Evolutionary conservation across 768 basidiomycete species (phyloP), one percentile per base, ranked within the genome.

Genomic region (Mycena leptocephala): DNA sequence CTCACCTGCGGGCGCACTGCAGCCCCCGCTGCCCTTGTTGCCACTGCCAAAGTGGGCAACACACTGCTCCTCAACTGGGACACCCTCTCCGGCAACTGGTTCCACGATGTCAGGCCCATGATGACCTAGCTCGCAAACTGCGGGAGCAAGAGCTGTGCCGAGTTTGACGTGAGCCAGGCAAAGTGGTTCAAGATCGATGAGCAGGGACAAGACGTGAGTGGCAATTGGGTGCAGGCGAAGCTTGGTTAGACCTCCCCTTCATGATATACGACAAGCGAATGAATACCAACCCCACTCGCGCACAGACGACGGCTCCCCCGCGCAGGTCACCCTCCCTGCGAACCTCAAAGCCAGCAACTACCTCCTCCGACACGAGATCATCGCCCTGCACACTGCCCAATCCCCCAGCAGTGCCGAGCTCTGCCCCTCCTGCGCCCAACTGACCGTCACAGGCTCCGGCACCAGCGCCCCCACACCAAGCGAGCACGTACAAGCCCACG

Each of bases 341-440:
- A 81, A 86, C 43, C 71, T 92, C 59, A 76, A 84, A 9, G 79
- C 87, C 7, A 91, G 91, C 13, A 85, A 87, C 55, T 92, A 92
- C 78, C 84, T 92, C 72, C 80, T 92, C 79, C 89, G 91, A 1
- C 87, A 90, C 69, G 91, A 91, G 81, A 89, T 92, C 82, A 89
- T 92, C 76, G 88, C 89, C 3, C 86, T 92, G 11, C 91, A 91
- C 75, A 84, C 87, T 66, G 90, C 88, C 2, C 83, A 79, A 39
- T 78, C 78, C 2, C 28, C 80, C 22, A 89, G 89, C 30, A 90
- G 90, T 32, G 91, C 89, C 5, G 92, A 92, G 81, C 92, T 92
- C 80, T 92, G 92, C 75, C 90, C 90, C 1, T 86, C 89, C 13
- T 92, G 91, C 80, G 86, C 86, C 11, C 81, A 87, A 82, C 78